Percentiles rank a stretch among this genome's conserved stretches.
phyloP scores from a whole-genome alignment of 257 asterid genomes.

The Nicotiana tomentosiformis region DNA sequence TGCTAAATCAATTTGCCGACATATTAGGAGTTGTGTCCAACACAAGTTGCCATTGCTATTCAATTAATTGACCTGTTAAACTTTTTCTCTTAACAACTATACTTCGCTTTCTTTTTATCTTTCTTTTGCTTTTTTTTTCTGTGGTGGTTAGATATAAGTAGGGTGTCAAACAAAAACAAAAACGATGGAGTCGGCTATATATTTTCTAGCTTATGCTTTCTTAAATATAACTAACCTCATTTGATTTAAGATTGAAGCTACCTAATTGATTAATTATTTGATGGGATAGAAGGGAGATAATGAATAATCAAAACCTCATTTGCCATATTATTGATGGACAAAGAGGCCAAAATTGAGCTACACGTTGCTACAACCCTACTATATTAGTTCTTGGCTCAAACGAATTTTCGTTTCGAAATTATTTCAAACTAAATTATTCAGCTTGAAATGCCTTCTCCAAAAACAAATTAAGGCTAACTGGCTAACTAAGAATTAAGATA shows the following conservation, averaged over 20 bases:
- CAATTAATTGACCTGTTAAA: not conserved
- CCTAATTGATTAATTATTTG: not conserved
- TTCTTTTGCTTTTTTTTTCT: not conserved
- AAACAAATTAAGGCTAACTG: not conserved
- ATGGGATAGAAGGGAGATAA: not conserved
- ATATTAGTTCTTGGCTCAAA: too few species aligned
- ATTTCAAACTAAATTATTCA: not conserved
- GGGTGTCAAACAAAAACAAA: not conserved
- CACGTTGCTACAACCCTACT: too few species aligned
- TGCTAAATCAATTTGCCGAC: slow-evolving; percentile 2
- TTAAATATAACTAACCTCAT: not conserved
- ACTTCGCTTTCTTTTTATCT: not conserved
- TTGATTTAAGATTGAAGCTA: not conserved
- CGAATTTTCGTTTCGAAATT: not conserved
- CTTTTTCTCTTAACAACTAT: not conserved
- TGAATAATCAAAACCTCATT: not conserved
- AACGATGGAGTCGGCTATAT: not conserved
- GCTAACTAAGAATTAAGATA: not conserved
- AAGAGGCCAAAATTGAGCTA: too few species aligned
- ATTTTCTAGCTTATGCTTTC: not conserved
- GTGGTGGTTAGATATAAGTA: not conserved
- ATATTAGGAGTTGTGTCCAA: not conserved
- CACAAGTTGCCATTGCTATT: not conserved
- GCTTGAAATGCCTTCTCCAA: too few species aligned
- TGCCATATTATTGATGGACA: too few species aligned